Evolutionary conservation across 2,329 filamentous ascomycete genomes (phyloP).

Genomic region (Fusarium pininemorale): DNA sequence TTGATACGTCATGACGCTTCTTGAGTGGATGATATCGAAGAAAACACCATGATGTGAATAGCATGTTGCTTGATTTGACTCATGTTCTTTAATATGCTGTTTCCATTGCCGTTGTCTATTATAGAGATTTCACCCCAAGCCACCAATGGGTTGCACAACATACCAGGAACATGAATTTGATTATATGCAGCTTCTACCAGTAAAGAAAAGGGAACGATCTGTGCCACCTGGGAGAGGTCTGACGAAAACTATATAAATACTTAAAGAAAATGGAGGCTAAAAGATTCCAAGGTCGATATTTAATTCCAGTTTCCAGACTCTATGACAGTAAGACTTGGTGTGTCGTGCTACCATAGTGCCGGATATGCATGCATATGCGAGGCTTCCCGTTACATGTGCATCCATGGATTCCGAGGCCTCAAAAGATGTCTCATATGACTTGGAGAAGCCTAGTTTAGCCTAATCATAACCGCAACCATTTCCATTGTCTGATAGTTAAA

Average conservation of each 20-base stretch:
- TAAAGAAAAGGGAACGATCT: background rate
- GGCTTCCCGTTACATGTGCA: background rate
- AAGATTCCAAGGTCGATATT: background rate
- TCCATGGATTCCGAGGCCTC: background rate
- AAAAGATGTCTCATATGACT: background rate
- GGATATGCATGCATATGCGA: constrained; percentile 15
- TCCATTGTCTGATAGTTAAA: background rate
- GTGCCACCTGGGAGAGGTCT: background rate
- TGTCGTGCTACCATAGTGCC: constrained; percentile 9
- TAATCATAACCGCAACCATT: background rate
- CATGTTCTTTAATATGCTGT: background rate
- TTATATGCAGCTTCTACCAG: background rate
- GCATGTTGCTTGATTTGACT: background rate
- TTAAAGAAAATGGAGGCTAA: background rate
- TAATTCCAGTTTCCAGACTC: background rate
- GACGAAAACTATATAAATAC: background rate
- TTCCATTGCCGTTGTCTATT: background rate
- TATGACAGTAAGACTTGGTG: background rate
- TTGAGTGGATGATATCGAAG: background rate
- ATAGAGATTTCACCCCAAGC: background rate
- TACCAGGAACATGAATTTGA: background rate
- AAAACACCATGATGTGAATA: background rate
- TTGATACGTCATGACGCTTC: constrained; percentile 18
- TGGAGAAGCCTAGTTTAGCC: background rate
- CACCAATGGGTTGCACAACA: background rate